Percentiles rank a stretch among this genome's conserved stretches.
Conservation (phyloP, 148 eudicot species). For the Nyssa sinensis region DNA sequence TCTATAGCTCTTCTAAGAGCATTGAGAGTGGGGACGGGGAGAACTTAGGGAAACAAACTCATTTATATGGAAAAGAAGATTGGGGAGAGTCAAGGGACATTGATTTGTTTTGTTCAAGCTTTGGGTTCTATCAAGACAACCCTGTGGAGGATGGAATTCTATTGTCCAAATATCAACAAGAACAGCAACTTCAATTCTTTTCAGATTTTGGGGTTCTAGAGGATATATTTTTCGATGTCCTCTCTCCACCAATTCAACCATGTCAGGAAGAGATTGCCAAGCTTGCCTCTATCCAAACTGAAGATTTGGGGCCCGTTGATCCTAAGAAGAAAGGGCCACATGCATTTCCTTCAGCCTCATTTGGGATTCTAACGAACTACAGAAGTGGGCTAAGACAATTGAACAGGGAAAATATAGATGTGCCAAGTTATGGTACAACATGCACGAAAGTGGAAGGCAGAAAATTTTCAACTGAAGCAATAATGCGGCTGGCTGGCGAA, state of each 20-base stretch:
- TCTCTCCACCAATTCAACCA: conserved; percentile 12
- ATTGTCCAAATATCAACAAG: background rate
- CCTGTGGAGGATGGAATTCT: background rate
- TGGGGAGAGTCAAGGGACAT: background rate
- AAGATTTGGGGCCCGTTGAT: background rate
- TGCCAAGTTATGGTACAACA: background rate
- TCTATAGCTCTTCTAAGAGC: background rate
- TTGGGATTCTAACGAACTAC: background rate
- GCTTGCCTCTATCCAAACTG: background rate
- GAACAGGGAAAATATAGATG: background rate
- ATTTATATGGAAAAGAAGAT: background rate
- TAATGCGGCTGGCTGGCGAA: conserved; percentile 18
- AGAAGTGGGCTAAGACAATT: background rate
- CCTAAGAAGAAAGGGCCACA: background rate
- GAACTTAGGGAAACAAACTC: background rate
- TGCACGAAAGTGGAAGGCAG: background rate
- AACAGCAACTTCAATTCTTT: conserved; percentile 8
- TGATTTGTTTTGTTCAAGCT: background rate
- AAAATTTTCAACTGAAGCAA: conserved; percentile 13
- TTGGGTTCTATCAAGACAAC: conserved; percentile 4
- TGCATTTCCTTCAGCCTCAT: background rate
- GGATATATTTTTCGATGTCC: conserved; percentile 4
- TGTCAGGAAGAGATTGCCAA: conserved; percentile 21
- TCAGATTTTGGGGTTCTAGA: conserved; percentile 4
- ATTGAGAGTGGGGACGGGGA: background rate